Evolutionary conservation across 192 early-diverging fungal species (phyloP), one percentile per base, ranked within the genome.

Genomic region (Piromyces finnis): DNA sequence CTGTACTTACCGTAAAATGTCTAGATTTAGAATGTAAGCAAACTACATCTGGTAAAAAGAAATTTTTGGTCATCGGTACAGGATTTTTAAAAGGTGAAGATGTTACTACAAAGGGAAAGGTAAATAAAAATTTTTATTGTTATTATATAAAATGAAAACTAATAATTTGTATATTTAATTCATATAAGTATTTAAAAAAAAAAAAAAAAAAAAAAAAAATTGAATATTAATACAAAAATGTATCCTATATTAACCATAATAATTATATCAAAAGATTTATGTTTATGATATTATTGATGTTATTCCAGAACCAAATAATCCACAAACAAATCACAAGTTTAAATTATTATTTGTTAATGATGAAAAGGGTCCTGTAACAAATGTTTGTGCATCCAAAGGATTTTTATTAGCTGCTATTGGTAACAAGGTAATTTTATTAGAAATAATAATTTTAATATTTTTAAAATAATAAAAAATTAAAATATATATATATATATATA

Each of bases 261-360:
- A n/a, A n/a, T n/a, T n/a, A n/a, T n/a, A n/a, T n/a, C n/a, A n/a
- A n/a, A n/a, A 94, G 88, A 89, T 98, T 77, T 92, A 95, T 77
- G 85, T 99, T 29, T 98, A 93, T 82, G 98, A 99, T 77, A 90
- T 98, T 41, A 94, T 97, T 86, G 95, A 97, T 85, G 95, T 99
- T 37, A 96, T 99, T 32, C 98, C 98, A 11, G 95, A 97, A 83
- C 91, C 93, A 0, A 94, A 94, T 77, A 94, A 94, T 78, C 97
- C 98, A 30, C 94, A 95, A 84, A 97, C 96, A 1, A 96, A 94
- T 82, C 95, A 96, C 83, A 92, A 93, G 81, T 91, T 97, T 81
- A 98, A 98, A 81, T 82, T 93, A 78, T 83, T 96, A 29, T 94
- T 89, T 79, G 87, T 86, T 18, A 92, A 93, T 78, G 95, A 98